Conservation (phyloP, 352 stramenopile species). For the Globisporangium orthogonon region DNA sequence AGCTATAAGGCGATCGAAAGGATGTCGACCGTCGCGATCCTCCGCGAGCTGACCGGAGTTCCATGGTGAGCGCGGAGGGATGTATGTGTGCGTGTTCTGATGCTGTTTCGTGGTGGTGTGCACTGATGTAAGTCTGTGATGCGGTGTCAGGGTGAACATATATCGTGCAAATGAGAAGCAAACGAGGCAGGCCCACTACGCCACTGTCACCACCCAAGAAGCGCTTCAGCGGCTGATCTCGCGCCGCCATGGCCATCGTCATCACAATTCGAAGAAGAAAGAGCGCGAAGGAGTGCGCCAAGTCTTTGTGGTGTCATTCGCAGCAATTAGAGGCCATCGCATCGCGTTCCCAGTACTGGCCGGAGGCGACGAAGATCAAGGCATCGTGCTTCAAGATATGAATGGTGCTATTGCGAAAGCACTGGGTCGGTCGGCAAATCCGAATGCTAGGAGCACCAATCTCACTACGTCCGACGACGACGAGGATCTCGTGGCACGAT, state of each 20-base stretch:
- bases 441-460: not conserved
- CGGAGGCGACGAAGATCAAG: not conserved
- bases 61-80: conserved; percentile 28
- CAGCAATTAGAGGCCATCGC: conserved; percentile 19
- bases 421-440: not conserved
- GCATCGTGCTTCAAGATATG: conserved; percentile 7
- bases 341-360: conserved; percentile 18
- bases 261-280: not conserved
- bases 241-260: not conserved
- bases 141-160: not conserved
- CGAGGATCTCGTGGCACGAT: conserved; percentile 1
- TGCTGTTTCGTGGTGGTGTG: not conserved
- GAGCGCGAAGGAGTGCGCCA: not conserved
- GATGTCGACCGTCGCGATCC: conserved; percentile 22
- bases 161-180: not conserved
- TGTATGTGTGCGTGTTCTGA: not conserved
- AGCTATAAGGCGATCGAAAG: conserved; percentile 22
- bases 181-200: not conserved
- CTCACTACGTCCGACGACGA: not conserved
- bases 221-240: conserved; percentile 6
- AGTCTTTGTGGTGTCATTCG: conserved; percentile 22
- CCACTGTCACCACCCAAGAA: not conserved
- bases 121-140: not conserved
- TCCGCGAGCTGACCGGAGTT: conserved; percentile 36
- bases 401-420: not conserved